Evolutionary conservation across 495 filamentous ascomycete genomes (phyloP), one percentile per base, ranked within the genome.

Genomic region (Penicillium chermesinum): DNA sequence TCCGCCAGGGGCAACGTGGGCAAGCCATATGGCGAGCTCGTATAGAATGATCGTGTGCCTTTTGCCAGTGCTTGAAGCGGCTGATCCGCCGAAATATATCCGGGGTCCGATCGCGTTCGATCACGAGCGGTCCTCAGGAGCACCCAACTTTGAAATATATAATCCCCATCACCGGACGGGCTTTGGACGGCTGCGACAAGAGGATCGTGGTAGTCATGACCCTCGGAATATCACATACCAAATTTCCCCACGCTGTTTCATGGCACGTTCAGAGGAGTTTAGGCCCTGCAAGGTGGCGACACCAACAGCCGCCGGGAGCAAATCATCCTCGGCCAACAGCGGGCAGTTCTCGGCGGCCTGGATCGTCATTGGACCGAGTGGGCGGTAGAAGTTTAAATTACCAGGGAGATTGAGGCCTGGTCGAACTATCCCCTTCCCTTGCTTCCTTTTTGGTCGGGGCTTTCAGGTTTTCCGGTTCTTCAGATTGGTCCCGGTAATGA

Each of bases 361-460:
- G 50, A 55, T 61, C 51, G 36, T 58, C 54, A 61, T 61, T 61
- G 58, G 58, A 58, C 48, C 52, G 40, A 50, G 39, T 53, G 54
- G 47, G 53, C 53, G 50, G 54, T 46, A 61, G 54, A 60, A 60
- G 57, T 57, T 61, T 58, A 61, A 57, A 52, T 61, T 54, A 61
- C 54, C 41, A 39, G 19, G 20, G n/a, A 37, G 16, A 25, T 38
- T 22, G 14, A 33, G 19, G 21, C 15, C n/a, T 13, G 14, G 10
- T 13, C 21, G 9, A 30, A 30, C 25, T 30, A 30, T 30, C 5
- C 10, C 4, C 10, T 5, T 30, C 10, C 25, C 25, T 30, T 30
- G 25, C 25, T 4, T 30, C 25, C 5, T 5, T 4, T 4, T 30
- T 4, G 25, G 4, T 4, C 25, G 4, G 25, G 25, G 25, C 25